Evolutionary conservation across 768 basidiomycete species (phyloP), one percentile per base, ranked within the genome.

Genomic region (Dentipellis sp.): DNA sequence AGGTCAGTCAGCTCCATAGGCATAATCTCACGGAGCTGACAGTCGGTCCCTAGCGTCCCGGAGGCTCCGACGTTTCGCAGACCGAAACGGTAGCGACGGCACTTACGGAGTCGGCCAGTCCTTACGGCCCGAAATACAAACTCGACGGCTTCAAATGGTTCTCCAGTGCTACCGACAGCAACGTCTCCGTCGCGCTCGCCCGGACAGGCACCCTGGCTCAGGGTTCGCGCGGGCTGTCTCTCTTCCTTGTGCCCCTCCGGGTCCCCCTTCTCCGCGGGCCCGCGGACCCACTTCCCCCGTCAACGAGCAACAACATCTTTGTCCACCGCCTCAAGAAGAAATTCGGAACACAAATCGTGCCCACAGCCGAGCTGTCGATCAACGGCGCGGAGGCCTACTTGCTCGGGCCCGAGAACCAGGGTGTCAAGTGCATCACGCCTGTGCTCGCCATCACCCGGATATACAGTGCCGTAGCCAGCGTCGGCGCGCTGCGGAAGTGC

Each of bases 71-170:
- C 62, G 79, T 90, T 11, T 86, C 84, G 3, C 77, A 80, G 52
- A 86, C 84, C 1, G 88, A 90, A 65, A 89, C 86, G 1, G 72
- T 71, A 0, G 88, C 86, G 1, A 64, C 63, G 22, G 66, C 74
- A 2, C 67, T 73, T 0, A 67, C 71, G 7, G 64, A 61, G 36
- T 60, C 70, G 37, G 58, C 57, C 1, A 65, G 72, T 55, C 58
- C 62, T 4, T 64, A 78, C 55, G 84, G 84, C 17, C 71, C 77
- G 2, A 68, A 74, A 50, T 86, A 86, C 65, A 71, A 64, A 17
- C 66, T 89, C 19, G 72, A 88, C 59, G 86, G 88, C 3, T 80
- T 89, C 66, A 90, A 89, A 69, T 90, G 88, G 88, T 90, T 90
- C 68, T 88, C 88, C 14, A 87, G 85, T 61, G 89, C 89, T 1